Evolutionary conservation across 2,329 filamentous ascomycete species (phyloP).

Genomic region (Xylariomycetidae sp.): DNA sequence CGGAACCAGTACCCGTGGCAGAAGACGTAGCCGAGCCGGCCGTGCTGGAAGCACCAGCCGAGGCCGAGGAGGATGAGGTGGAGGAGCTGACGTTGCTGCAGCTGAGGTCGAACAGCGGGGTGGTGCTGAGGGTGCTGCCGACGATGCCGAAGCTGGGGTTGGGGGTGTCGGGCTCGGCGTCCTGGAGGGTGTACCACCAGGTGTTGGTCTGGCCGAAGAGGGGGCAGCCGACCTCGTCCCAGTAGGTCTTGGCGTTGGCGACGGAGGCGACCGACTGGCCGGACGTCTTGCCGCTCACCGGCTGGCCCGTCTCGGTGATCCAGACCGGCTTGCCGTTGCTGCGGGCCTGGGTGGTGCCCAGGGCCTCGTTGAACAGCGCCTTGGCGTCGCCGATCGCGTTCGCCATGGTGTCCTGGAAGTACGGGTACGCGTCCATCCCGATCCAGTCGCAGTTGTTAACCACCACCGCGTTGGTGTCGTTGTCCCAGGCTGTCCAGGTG

Average conservation of each 20-base stretch:
- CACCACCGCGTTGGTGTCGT: constrained; percentile 64
- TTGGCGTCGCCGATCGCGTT: constrained; percentile 62
- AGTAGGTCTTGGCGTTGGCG: constrained; percentile 72
- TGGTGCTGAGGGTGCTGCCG: constrained; percentile 44
- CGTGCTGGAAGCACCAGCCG: constrained; percentile 2
- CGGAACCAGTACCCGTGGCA: constrained; percentile 9
- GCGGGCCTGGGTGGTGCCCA: constrained; percentile 51
- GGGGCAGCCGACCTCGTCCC: constrained; percentile 70
- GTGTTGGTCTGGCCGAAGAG: constrained; percentile 58
- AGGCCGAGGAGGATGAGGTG: constrained; percentile 14
- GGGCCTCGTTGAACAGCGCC: constrained; percentile 61
- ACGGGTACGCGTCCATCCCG: constrained; percentile 80
- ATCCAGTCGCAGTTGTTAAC: constrained; percentile 69
- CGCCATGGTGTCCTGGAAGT: constrained; percentile 65
- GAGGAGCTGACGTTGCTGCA: constrained; percentile 38
- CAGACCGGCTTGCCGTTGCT: constrained; percentile 66
- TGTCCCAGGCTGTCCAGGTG: constrained; percentile 77
- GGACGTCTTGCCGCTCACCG: constrained; percentile 60
- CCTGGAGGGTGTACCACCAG: constrained; percentile 71
- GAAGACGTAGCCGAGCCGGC: constrained; percentile 11
- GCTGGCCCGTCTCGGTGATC: constrained; percentile 88
- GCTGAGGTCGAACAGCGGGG: constrained; percentile 57
- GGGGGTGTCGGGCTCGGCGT: constrained; percentile 52
- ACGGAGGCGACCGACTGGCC: constrained; percentile 57
- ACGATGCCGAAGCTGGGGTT: constrained; percentile 68